phyloP scores from a whole-genome alignment of 2,329 filamentous ascomycete species.

The Ophiosphaerella herpotricha region DNA sequence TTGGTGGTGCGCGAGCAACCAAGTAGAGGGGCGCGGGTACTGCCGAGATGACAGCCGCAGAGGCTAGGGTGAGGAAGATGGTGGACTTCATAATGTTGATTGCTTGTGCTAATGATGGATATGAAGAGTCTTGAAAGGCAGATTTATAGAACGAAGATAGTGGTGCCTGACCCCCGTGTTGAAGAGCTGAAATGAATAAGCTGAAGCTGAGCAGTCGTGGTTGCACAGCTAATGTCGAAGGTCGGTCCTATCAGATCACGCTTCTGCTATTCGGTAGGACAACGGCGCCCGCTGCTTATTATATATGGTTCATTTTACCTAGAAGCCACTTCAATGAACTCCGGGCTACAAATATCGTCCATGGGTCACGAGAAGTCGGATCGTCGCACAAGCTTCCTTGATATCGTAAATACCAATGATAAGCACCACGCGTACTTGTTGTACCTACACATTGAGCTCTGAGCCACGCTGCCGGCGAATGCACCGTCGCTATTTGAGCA shows the following conservation, averaged over 20 bases:
- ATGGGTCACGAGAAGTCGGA: no score
- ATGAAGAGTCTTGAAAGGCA: not conserved
- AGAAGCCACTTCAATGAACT: no score
- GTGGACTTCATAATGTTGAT: constrained; percentile 35
- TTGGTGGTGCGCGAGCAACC: constrained; percentile 55
- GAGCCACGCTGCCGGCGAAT: constrained; percentile 13
- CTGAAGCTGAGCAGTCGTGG: no score
- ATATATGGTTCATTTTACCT: constrained; percentile 20
- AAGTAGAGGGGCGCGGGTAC: constrained; percentile 35
- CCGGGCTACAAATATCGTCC: no score
- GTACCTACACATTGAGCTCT: constrained; percentile 11
- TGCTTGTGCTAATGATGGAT: not conserved
- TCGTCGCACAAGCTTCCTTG: not conserved
- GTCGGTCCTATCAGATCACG: not conserved
- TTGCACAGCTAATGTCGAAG: no score
- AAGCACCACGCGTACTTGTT: constrained; percentile 28
- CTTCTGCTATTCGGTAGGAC: constrained; percentile 3
- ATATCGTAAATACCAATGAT: constrained; percentile 31
- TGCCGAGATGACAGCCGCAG: constrained; percentile 30
- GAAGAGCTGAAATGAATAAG: constrained; percentile 2
- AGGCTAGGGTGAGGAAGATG: constrained; percentile 28
- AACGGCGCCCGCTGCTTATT: constrained; percentile 15
- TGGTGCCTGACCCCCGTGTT: not conserved
- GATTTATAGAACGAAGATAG: not conserved
- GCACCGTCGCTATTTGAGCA: constrained; percentile 21